Evolutionary conservation across 106 monocot genomes (phyloP), one percentile per base, ranked within the genome.

Genomic region (Apostasia ramifera): DNA sequence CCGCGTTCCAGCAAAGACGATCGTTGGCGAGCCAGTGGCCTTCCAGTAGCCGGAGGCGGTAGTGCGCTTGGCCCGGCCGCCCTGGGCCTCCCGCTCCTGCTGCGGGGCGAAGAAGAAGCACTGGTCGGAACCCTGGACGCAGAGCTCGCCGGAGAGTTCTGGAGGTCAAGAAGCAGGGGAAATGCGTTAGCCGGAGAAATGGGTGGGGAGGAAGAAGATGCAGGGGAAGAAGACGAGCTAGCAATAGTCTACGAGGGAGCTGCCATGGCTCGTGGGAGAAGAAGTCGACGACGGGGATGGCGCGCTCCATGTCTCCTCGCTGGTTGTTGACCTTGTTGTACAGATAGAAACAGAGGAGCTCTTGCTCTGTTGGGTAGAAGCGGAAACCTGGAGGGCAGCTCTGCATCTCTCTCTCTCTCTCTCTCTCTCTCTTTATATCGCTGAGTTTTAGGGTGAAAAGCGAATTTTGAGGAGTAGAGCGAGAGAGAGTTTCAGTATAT

Each of bases 91-190:
- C 44, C 86, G 70, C 63, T 76, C 69, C 41, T 89, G 93, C 71
- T 44, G 63, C 3, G 86, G 93, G 68, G 84, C 86, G 80, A 93
- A 86, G 89, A 84, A 93, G 76, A 93, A 93, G 89, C 93, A 86
- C 64, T 84, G 82, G 80, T 93, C 89, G 13, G 69, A 26, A 45
- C 81, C 82, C 4, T 50, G 6, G 2, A 43, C 37, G 73, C 68
- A 56, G 38, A 66, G 59, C 37, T 71, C 74, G 49, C 80, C 77
- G 11, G 77, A 68, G 3, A 74, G 52, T 69, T 57, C 89, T 85
- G 66, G 49, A 68, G 8, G 9, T 15, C 39, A n/a, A 55, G 26
- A 70, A 43, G 26, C 26, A 26, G 26, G 26, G 26, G 26, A 26
- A 0, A 71, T 38, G 44, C 38, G 2, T 67, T 67, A 52, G 51